Evolutionary conservation across 2,329 filamentous ascomycete species (phyloP), one percentile per base, ranked within the genome.

Genomic region (Fusarium goolgardi): DNA sequence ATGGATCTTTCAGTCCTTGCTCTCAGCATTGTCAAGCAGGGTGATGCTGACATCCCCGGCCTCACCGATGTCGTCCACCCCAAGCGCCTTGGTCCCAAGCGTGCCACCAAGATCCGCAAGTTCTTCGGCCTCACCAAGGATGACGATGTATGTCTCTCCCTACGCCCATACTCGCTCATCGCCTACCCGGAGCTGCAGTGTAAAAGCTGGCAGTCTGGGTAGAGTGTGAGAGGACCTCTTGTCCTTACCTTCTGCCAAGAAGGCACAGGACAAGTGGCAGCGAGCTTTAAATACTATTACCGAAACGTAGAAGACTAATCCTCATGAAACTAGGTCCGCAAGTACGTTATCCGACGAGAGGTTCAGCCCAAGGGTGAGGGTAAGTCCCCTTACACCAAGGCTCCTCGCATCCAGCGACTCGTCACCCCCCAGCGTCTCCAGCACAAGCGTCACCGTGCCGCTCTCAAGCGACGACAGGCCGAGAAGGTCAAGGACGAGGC

Each of bases 41-140:
- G 96, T 80, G 96, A 99, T 71, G 83, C 80, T 76, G 95, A 98
- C 69, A 91, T 99, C 81, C 95, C 96, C 82, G 96, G 96, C 80
- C 86, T 99, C 75, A 99, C 96, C 87, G 96, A 99, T 84, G 90
- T 91, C 82, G 94, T 98, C 81, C 92, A 97, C 89, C 96, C 96
- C 84, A 99, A 99, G 93, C 92, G 96, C 80, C 92, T 99, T 81
- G 96, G 96, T 78, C 96, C 96, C 87, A 99, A 99, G 94, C 93
- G 96, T 81, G 96, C 96, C 81, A 97, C 94, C 87, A 99, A 98
- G 94, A 98, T 99, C 87, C 93, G 95, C 85, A 91, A 90, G 83
- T 99, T 99, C 92, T 99, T 98, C 88, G 91, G 93, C 87, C 92
- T 99, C 90, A 95, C 91, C 92, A 98, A 98, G 94, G 94, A 98